phyloP scores from a whole-genome alignment of 2,329 filamentous ascomycete genomes.

The Tricladium varicosporioides region DNA sequence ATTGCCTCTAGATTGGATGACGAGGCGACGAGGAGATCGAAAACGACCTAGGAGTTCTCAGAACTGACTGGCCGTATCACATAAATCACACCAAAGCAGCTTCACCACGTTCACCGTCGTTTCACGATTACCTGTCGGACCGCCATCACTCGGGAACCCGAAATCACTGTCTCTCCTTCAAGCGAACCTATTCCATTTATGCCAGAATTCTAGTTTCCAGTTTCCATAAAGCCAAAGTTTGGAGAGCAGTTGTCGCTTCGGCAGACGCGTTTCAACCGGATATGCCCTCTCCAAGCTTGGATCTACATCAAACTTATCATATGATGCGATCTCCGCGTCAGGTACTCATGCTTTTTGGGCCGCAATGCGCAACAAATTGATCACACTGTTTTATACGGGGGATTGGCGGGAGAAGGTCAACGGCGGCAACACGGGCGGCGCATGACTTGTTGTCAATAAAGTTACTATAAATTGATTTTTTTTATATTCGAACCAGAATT shows the following conservation, averaged over 20 bases:
- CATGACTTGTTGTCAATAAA: conserved; percentile 10
- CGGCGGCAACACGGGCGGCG: conserved; percentile 24
- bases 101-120: no score
- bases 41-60: no score
- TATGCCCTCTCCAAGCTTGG: conserved; percentile 8
- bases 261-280: background rate
- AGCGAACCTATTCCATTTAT: background rate
- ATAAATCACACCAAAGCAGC: no score
- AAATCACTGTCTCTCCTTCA: background rate
- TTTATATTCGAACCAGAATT: background rate
- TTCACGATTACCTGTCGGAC: no score
- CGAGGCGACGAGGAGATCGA: no score
- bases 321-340: conserved; percentile 20
- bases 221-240: background rate
- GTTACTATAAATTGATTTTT: background rate
- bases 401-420: conserved; percentile 20
- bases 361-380: conserved; percentile 27
- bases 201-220: background rate
- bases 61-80: background rate
- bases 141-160: no score
- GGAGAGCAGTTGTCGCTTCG: background rate
- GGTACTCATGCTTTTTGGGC: conserved; percentile 30
- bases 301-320: conserved; percentile 6
- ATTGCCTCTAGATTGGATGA: no score
- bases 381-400: conserved; percentile 7